Percentiles rank a stretch among this genome's conserved stretches.
Conservation (phyloP, 2,329 filamentous ascomycete species). For the Periconia sp. region DNA sequence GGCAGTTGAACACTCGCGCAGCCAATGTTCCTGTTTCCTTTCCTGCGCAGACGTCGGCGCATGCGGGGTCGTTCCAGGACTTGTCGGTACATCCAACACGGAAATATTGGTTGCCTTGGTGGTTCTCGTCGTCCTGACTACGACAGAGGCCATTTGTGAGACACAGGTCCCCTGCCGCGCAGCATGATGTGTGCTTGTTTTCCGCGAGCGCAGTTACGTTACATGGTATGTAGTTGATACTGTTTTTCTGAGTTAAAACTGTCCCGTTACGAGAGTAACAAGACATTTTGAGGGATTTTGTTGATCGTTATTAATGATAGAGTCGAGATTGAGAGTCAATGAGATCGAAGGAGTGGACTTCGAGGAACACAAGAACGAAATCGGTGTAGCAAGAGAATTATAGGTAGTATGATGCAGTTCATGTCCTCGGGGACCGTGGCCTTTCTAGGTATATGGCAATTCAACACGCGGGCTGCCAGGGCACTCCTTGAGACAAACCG, state of each 20-base stretch:
- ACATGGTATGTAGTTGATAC: constrained; percentile 11
- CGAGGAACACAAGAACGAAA: too few species aligned
- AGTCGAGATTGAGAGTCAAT: too few species aligned
- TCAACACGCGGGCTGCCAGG: too few species aligned
- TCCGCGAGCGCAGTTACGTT: constrained; percentile 12
- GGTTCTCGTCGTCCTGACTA: not conserved
- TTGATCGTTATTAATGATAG: too few species aligned
- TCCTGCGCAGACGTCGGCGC: constrained; percentile 1
- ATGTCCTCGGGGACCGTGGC: too few species aligned
- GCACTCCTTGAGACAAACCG: too few species aligned
- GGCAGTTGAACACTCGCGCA: not conserved
- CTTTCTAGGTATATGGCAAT: too few species aligned
- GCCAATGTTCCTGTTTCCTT: not conserved
- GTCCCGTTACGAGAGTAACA: not conserved
- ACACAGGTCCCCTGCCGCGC: constrained; percentile 11
- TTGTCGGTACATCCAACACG: constrained; percentile 14
- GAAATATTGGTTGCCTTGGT: constrained; percentile 11
- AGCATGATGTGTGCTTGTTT: constrained; percentile 11
- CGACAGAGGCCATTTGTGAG: constrained; percentile 16
- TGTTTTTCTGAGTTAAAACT: not conserved
- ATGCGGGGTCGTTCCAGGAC: constrained; percentile 9
- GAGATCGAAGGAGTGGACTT: too few species aligned
- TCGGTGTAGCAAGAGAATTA: too few species aligned
- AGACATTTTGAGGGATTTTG: not conserved
- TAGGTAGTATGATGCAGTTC: too few species aligned